Conservation (phyloP, 306 rosid species). For the Pyrus bretschneideri region DNA sequence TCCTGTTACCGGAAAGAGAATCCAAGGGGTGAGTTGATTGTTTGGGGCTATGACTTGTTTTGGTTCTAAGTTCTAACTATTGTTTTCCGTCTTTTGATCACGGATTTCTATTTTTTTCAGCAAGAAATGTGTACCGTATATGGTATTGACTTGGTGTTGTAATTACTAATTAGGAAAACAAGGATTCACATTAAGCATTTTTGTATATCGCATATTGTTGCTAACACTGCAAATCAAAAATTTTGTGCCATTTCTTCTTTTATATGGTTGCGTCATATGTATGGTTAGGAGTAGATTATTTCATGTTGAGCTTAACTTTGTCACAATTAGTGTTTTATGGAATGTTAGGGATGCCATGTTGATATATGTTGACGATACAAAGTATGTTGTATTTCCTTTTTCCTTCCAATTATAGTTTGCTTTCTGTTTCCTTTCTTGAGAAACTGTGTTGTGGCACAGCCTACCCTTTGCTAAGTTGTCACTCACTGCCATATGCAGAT, state of each 20-base stretch:
- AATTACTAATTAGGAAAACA: neutral
- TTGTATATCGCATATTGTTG: neutral
- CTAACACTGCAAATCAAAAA: neutral
- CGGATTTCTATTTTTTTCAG: neutral
- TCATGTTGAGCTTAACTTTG: neutral
- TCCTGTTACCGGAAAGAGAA: conserved; percentile 28
- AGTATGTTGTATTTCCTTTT: neutral
- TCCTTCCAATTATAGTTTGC: neutral
- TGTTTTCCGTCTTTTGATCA: neutral
- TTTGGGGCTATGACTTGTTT: neutral
- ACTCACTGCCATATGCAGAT: conserved; percentile 32
- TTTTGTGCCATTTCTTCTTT: neutral
- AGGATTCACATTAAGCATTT: neutral
- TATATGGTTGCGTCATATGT: neutral
- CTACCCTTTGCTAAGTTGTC: neutral
- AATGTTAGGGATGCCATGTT: neutral
- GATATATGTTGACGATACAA: neutral
- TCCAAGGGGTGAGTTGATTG: conserved; percentile 21
- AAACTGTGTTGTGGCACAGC: neutral
- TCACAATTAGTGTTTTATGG: neutral
- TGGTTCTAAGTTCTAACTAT: neutral
- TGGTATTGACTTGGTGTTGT: neutral
- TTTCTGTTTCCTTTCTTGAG: neutral
- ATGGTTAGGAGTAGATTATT: neutral
- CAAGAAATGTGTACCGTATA: neutral